phyloP scores from a whole-genome alignment of 208 protist genomes.

The Leishmania gerbilli region DNA sequence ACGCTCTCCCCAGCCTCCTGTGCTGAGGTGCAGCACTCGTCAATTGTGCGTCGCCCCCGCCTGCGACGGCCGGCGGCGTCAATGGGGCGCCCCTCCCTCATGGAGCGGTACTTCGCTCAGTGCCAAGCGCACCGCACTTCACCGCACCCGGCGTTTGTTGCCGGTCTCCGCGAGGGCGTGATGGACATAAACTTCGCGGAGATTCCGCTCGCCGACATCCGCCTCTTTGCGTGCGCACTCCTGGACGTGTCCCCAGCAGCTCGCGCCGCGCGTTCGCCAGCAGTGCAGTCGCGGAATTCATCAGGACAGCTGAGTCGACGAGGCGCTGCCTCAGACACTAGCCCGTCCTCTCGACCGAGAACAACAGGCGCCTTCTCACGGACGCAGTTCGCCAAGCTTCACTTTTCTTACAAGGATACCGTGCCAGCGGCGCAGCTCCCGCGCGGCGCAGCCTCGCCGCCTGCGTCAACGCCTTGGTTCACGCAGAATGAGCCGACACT shows the following conservation, averaged over 20 bases:
- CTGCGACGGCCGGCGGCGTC: background rate
- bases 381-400: conserved; percentile 18
- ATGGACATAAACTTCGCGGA: conserved; percentile 55
- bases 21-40: background rate
- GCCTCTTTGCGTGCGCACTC: conserved; percentile 42
- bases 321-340: background rate
- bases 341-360: conserved; percentile 15
- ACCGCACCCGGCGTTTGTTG: conserved; percentile 49
- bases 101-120: conserved; percentile 57
- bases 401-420: conserved; percentile 15
- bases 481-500: conserved; percentile 16
- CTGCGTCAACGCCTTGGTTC: conserved; percentile 2
- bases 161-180: conserved; percentile 34
- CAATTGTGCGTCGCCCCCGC: background rate
- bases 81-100: conserved; percentile 38
- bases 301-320: background rate
- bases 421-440: background rate
- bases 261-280: background rate
- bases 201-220: conserved; percentile 35
- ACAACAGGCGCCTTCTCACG: conserved; percentile 6
- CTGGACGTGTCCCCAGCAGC: conserved; percentile 2
- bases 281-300: background rate
- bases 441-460: background rate
- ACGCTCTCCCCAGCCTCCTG: background rate
- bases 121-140: conserved; percentile 45